Percentiles rank a stretch among this genome's conserved stretches.
Evolutionary conservation across 2,329 filamentous ascomycete species (phyloP).

Genomic region (Nemania serpens): DNA sequence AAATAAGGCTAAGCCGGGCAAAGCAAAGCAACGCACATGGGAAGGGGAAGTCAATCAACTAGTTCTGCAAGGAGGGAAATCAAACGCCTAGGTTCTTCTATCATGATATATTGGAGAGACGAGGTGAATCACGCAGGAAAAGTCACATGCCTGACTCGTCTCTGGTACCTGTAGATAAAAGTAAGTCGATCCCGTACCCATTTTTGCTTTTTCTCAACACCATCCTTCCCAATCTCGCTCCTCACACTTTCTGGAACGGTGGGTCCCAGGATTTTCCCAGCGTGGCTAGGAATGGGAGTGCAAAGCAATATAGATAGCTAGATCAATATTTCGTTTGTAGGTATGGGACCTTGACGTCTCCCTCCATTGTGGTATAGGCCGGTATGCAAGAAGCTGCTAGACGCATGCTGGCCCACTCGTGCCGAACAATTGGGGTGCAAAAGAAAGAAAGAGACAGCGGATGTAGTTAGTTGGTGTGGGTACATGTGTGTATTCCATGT

Average conservation of each 20-base stretch:
- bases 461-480: slow-evolving; percentile 28
- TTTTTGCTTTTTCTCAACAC: slow-evolving; percentile 30
- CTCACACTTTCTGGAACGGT: slow-evolving; percentile 21
- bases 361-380: slow-evolving; percentile 23
- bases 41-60: slow-evolving; percentile 14
- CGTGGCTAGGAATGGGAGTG: slow-evolving; percentile 20
- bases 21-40: slow-evolving; percentile 24
- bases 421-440: slow-evolving; percentile 32
- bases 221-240: slow-evolving; percentile 14
- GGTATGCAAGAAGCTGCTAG: slow-evolving; percentile 28
- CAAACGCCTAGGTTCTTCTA: slow-evolving; percentile 17
- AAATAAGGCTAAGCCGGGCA: slow-evolving; percentile 9
- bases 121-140: slow-evolving; percentile 17
- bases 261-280: slow-evolving; percentile 24
- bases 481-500: slow-evolving; percentile 24
- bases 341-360: slow-evolving; percentile 19
- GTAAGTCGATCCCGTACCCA: slow-evolving; percentile 23
- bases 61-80: slow-evolving; percentile 14
- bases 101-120: slow-evolving; percentile 23
- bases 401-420: slow-evolving; percentile 30
- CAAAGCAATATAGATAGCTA: slow-evolving; percentile 24
- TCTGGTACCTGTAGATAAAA: slow-evolving; percentile 14
- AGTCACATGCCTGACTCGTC: slow-evolving; percentile 26
- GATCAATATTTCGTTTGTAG: slow-evolving; percentile 23
- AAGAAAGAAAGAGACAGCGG: slow-evolving; percentile 22